Evolutionary conservation across 176 grass and related monocot genomes (phyloP).

Genomic region (Rhynchospora breviuscula): DNA sequence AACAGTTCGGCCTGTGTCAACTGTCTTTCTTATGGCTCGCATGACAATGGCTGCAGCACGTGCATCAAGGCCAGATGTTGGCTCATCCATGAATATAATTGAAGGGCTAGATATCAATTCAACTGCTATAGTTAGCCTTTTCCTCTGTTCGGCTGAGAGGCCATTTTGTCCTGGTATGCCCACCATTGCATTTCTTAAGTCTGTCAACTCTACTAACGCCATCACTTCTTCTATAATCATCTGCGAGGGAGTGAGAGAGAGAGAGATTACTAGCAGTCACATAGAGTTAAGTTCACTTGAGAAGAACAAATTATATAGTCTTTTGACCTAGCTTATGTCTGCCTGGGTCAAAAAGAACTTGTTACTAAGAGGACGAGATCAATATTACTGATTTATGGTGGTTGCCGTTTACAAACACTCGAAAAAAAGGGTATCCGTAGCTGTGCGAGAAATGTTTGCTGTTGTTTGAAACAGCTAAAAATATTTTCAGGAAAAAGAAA

Average conservation of each 20-base stretch:
- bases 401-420: neutral
- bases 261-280: constrained; percentile 14
- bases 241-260: constrained; percentile 31
- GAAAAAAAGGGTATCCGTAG: neutral
- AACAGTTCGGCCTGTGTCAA: constrained; percentile 88
- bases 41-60: constrained; percentile 91
- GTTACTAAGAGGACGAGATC: neutral
- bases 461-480: neutral
- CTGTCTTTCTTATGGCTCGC: constrained; percentile 86
- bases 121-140: constrained; percentile 86
- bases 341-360: neutral
- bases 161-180: constrained; percentile 58
- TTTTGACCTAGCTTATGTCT: neutral
- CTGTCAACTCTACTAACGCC: constrained; percentile 65
- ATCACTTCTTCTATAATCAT: constrained; percentile 94
- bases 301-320: neutral
- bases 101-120: constrained; percentile 87
- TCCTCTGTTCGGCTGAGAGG: constrained; percentile 72
- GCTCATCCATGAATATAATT: constrained; percentile 96
- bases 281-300: neutral
- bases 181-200: constrained; percentile 73
- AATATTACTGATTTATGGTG: neutral
- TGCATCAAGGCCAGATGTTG: constrained; percentile 82
- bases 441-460: neutral
- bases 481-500: neutral